Base-by-base conservation (phyloP, 176 grass and related monocot species). In the Oryza glaberrima region DNA sequence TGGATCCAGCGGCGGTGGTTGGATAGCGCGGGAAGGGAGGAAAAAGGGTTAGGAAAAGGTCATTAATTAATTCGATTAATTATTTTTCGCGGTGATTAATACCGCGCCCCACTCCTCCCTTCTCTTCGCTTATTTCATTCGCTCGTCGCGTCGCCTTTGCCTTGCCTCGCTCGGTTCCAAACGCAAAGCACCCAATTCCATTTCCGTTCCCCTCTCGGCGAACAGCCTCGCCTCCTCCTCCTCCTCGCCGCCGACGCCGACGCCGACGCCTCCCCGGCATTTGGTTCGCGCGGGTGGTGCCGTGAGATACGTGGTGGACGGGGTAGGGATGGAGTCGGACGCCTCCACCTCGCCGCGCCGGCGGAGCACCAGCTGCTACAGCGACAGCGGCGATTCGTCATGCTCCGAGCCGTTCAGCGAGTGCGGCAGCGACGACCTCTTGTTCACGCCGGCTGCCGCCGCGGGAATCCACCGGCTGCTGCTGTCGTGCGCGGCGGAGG, bases 321-420 rank as follows among this genome's bases (percentile, higher is more conserved):
- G 20, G 19, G 19, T 19, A 13, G 67, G 67, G 58, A 91, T 89
- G 88, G 86, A 89, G 14, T 86, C 87, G 46, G 87, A 94, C 85
- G 58, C 91, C 63, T 82, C 90, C 45, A 68, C 73, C 56, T 90
- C 89, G n/a, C 81, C 54, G 67, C 85, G 79, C 51, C 73, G 91
- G 83, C 86, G 81, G 16, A 82, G 85, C 73, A 83, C 61, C 71
- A 80, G 84, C 84, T 89, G 89, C 84, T 94, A 94, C 75, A 94
- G 89, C 89, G 91, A 96, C 73, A 92, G 83, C 82, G 92, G 87
- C 49, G 92, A 94, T 73, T 92, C 94, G n/a, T 92, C 90, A 34
- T 86, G 82, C 82, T 88, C 91, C 25, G 88, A 84, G 70, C 87
- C 90, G 19, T 98, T 98, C 87, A 98, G 95, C 76, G 91, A 98